Evolutionary conservation across 768 basidiomycete species (phyloP).

Genomic region (Suillus clintonianus): DNA sequence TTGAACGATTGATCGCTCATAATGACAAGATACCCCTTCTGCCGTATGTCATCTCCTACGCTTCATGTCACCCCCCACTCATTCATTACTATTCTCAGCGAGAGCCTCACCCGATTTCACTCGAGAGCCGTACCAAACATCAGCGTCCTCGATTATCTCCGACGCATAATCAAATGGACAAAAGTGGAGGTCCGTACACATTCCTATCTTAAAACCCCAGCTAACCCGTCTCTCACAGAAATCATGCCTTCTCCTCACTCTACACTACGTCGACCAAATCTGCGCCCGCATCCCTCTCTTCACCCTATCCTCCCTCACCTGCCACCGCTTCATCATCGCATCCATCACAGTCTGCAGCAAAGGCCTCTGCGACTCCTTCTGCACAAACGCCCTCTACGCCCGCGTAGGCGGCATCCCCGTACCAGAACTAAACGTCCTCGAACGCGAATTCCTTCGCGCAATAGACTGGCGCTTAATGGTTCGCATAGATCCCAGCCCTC

Average conservation of each 20-base stretch:
- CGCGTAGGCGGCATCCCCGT: slow-evolving; percentile 94
- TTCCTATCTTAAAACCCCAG: slow-evolving; percentile 5
- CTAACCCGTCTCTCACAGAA: slow-evolving; percentile 47
- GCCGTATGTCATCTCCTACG: slow-evolving; percentile 53
- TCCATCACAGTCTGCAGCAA: slow-evolving; percentile 92
- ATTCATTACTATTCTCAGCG: slow-evolving; percentile 46
- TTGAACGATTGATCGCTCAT: slow-evolving; percentile 90
- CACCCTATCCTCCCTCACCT: slow-evolving; percentile 93
- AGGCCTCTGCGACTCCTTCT: slow-evolving; percentile 93
- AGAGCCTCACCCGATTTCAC: slow-evolving; percentile 94
- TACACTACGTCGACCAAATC: slow-evolving; percentile 93
- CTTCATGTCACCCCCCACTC: slow-evolving; percentile 14
- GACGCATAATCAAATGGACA: slow-evolving; percentile 91
- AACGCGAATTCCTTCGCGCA: slow-evolving; percentile 87
- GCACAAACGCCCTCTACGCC: slow-evolving; percentile 92
- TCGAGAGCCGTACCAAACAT: slow-evolving; percentile 90
- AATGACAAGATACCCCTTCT: slow-evolving; percentile 94
- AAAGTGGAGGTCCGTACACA: slow-evolving; percentile 80
- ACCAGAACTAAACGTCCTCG: slow-evolving; percentile 89
- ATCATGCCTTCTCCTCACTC: slow-evolving; percentile 76
- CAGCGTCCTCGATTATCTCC: slow-evolving; percentile 87
- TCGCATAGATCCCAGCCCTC: slow-evolving; percentile 36
- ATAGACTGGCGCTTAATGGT: slow-evolving; percentile 97
- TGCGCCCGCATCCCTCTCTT: slow-evolving; percentile 85
- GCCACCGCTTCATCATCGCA: slow-evolving; percentile 96